Base-by-base conservation (phyloP, 345 rosid species). In the Limnanthes douglasii region DNA sequence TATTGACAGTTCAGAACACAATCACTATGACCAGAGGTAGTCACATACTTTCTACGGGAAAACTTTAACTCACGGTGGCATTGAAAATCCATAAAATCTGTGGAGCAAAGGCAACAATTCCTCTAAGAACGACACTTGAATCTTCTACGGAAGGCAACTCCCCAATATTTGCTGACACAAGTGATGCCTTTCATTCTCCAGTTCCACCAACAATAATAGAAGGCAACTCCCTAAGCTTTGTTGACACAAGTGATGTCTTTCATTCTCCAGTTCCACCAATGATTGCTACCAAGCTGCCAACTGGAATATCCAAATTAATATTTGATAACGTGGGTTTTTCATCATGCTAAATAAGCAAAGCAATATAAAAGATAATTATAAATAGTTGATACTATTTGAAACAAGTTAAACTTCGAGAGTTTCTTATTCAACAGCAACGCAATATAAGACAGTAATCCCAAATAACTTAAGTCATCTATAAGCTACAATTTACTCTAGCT, bases 111-210 rank as follows among this genome's bases (percentile, higher is more conserved):
- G 90, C 79, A 13, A 78, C 72, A 0, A 71, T 55, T 23, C 90
- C 90, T 56, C 90, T 68, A 15, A 68, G 51, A 28, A 49, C 58
- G 50, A 69, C 70, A 11, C 43, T 28, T 34, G 90, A 13, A 40
- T 56, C 64, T 21, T 57, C 49, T 27, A 37, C 33, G 21, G 72
- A 43, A 42, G 79, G 77, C 36, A 78, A 48, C 55, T 78, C 90
- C 37, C 84, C 83, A 18, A 73, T 72, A 73, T 73, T 73, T 64
- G 90, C 83, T 2, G 83, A 78, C 45, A 73, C 42, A 36, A 78
- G 72, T 2, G 90, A 78, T n/a, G 90, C 68, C 51, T 78, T 78
- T 42, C 90, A 83, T 56, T 78, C 83, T 50, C 84, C 90, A 18
- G 83, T 78, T 40, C 80, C 65, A 35, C 90, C 90, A 52, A 78